Conservation (phyloP, 306 rosid genomes). For the Cotoneaster glaucophyllus region DNA sequence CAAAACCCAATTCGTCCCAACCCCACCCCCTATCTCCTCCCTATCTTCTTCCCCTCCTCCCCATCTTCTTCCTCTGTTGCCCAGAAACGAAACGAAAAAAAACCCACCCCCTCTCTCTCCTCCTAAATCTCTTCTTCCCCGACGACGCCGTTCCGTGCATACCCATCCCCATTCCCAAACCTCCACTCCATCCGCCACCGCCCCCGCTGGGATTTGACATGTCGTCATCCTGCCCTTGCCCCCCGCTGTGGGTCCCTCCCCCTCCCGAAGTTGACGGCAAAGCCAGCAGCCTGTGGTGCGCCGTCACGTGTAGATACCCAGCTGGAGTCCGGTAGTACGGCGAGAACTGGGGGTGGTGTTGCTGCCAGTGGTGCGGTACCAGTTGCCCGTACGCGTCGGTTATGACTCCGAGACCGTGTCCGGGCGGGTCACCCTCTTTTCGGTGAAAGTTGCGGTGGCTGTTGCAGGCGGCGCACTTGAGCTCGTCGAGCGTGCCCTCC, state of each 20-base stretch:
- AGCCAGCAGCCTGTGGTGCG: slow-evolving; percentile 62
- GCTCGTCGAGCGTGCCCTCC: slow-evolving; percentile 67
- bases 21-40: no score
- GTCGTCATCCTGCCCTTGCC: slow-evolving; percentile 82
- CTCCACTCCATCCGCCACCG: slow-evolving; percentile 33
- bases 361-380: neutral
- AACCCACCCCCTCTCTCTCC: no score
- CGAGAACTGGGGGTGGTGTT: slow-evolving; percentile 49
- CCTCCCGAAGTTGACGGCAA: slow-evolving; percentile 87
- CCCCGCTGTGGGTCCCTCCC: slow-evolving; percentile 48
- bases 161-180: slow-evolving; percentile 4
- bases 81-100: no score
- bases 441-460: slow-evolving; percentile 99
- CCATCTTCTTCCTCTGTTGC: no score
- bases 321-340: slow-evolving; percentile 66
- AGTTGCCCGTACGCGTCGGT: neutral
- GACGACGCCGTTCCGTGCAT: slow-evolving; percentile 19
- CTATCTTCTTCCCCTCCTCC: no score
- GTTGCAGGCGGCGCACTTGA: slow-evolving; percentile 92
- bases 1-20: no score
- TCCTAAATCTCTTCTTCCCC: slow-evolving; percentile 57
- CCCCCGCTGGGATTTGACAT: slow-evolving; percentile 66
- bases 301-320: slow-evolving; percentile 71
- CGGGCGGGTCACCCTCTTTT: slow-evolving; percentile 36
- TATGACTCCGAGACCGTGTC: neutral